These are phyloP conservation scores for Akanthomyces muscarius DNA, from an alignment of 2,329 filamentous ascomycete species.

Conservation along the genomic window DNA sequence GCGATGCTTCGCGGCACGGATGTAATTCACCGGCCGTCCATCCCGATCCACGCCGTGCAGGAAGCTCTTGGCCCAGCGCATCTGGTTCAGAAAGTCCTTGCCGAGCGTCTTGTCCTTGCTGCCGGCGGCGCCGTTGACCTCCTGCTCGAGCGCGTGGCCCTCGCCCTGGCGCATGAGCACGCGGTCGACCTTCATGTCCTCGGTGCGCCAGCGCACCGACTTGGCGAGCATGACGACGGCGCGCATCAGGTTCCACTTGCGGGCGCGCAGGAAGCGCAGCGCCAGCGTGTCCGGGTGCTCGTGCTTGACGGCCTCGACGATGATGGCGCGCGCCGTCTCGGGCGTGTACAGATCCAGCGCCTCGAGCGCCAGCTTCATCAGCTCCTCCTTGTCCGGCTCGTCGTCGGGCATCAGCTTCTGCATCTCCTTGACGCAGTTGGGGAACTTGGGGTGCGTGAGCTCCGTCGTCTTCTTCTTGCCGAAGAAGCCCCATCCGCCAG, in stretches of 20 bases:
- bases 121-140: slow-evolving; percentile 44
- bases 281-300: slow-evolving; percentile 81
- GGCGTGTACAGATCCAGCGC: slow-evolving; percentile 69
- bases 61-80: slow-evolving; percentile 82
- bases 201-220: slow-evolving; percentile 79
- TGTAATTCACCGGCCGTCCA: slow-evolving; percentile 75
- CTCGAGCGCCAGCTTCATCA: slow-evolving; percentile 74
- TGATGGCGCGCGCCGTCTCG: slow-evolving; percentile 67
- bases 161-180: slow-evolving; percentile 74
- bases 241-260: slow-evolving; percentile 87
- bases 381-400: slow-evolving; percentile 79
- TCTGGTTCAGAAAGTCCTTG: slow-evolving; percentile 71
- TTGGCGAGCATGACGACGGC: slow-evolving; percentile 86
- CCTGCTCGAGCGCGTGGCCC: slow-evolving; percentile 53
- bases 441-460: slow-evolving; percentile 44
- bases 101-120: slow-evolving; percentile 57
- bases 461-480: slow-evolving; percentile 44
- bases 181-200: slow-evolving; percentile 76
- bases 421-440: slow-evolving; percentile 28
- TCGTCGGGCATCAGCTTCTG: slow-evolving; percentile 41
- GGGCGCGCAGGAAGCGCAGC: slow-evolving; percentile 70
- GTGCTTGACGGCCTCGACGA: slow-evolving; percentile 87
- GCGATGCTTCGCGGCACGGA: slow-evolving; percentile 71
- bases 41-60: slow-evolving; percentile 75
- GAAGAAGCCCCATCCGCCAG: slow-evolving; percentile 12